phyloP scores from a whole-genome alignment of 192 early-diverging fungal genomes.

The Backusella morwellensis region DNA sequence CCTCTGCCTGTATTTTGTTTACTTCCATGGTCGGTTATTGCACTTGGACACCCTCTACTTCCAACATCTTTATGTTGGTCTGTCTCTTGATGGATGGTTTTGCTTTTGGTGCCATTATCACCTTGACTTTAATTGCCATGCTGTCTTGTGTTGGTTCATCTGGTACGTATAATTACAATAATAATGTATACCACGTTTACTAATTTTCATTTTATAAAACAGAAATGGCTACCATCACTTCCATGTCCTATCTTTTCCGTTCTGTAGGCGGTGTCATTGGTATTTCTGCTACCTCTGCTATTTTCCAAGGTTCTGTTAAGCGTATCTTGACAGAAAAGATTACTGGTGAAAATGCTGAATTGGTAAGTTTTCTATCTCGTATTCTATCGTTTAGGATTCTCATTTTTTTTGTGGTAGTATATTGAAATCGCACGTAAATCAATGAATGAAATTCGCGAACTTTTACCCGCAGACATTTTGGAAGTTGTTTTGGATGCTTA shows the following conservation, averaged over 20 bases:
- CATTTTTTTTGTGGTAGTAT: background rate
- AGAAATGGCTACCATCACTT: slow-evolving; percentile 55
- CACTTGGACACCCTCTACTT: slow-evolving; percentile 52
- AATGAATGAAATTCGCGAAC: slow-evolving; percentile 20
- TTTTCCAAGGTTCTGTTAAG: slow-evolving; percentile 41
- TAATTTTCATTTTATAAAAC: slow-evolving; percentile 46
- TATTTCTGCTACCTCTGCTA: slow-evolving; percentile 47
- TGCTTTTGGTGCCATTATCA: slow-evolving; percentile 54
- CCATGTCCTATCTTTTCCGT: slow-evolving; percentile 50
- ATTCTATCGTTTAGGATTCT: background rate
- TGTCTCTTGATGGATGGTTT: slow-evolving; percentile 49
- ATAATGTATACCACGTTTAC: slow-evolving; percentile 37
- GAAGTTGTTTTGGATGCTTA: slow-evolving; percentile 23
- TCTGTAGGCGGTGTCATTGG: slow-evolving; percentile 58
- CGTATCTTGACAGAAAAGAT: slow-evolving; percentile 22
- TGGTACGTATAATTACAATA: slow-evolving; percentile 43
- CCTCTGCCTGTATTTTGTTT: slow-evolving; percentile 49
- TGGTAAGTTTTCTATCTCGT: slow-evolving; percentile 14
- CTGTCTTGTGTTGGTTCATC: slow-evolving; percentile 49
- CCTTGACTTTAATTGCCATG: slow-evolving; percentile 47
- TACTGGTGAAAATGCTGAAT: slow-evolving; percentile 26
- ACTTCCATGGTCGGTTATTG: slow-evolving; percentile 52
- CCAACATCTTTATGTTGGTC: slow-evolving; percentile 46
- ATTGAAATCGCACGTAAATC: slow-evolving; percentile 38
- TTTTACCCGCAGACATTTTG: slow-evolving; percentile 19